Percentiles rank a stretch among this genome's conserved stretches.
Evolutionary conservation across 78 protist genomes (phyloP).

Genomic region (Goniomonas avonlea): DNA sequence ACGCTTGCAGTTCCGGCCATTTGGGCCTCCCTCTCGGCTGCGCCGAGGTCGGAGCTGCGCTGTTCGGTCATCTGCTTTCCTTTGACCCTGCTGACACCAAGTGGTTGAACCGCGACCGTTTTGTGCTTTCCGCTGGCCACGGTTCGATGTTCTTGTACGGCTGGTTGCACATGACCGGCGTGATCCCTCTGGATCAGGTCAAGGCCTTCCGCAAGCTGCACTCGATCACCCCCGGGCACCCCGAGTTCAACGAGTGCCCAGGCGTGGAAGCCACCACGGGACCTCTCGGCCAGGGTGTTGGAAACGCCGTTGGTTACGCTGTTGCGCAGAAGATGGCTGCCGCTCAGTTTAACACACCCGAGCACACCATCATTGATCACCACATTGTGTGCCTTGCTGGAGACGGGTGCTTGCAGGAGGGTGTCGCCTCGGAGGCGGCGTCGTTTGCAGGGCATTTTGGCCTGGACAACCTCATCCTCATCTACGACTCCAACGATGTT

Average conservation of each 20-base stretch:
- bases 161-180: slow-evolving; percentile 47
- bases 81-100: slow-evolving; percentile 37
- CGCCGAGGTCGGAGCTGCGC: slow-evolving; percentile 39
- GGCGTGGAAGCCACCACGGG: slow-evolving; percentile 74
- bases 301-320: slow-evolving; percentile 66
- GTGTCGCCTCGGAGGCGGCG: slow-evolving; percentile 62
- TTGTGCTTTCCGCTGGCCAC: slow-evolving; percentile 67
- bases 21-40: slow-evolving; percentile 58
- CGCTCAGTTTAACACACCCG: slow-evolving; percentile 48
- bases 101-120: slow-evolving; percentile 64
- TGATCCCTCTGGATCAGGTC: slow-evolving; percentile 43
- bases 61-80: slow-evolving; percentile 18
- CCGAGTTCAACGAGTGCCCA: slow-evolving; percentile 43
- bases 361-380: slow-evolving; percentile 50
- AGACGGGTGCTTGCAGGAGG: slow-evolving; percentile 64
- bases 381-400: slow-evolving; percentile 41
- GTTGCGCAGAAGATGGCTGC: slow-evolving; percentile 45
- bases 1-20: slow-evolving; percentile 58
- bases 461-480: slow-evolving; percentile 49
- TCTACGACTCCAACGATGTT: slow-evolving; percentile 61
- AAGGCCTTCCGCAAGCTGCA: slow-evolving; percentile 54
- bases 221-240: slow-evolving; percentile 71
- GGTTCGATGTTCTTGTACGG: slow-evolving; percentile 60
- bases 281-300: slow-evolving; percentile 70
- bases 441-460: slow-evolving; percentile 61